phyloP scores from a whole-genome alignment of 108 stramenopile species.

The Discostella stelligeroides region DNA sequence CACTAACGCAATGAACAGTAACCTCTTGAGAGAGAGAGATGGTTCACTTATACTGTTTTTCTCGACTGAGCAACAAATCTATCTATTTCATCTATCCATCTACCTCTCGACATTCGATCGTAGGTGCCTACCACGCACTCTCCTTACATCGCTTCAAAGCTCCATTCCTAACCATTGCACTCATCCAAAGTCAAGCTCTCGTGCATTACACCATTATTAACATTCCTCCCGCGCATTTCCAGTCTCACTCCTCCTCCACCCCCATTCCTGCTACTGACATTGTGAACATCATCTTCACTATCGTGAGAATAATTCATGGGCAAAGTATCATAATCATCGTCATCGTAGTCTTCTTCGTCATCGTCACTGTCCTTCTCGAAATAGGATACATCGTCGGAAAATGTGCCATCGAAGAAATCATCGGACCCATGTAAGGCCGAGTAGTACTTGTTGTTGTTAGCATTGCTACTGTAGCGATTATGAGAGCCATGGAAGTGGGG shows the following conservation, averaged over 20 bases:
- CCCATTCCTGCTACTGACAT: too few relatives aligned
- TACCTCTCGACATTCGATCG: background rate
- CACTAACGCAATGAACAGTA: too few relatives aligned
- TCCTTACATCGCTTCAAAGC: background rate
- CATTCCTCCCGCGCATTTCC: conserved; percentile 2
- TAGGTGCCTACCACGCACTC: background rate
- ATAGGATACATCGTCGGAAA: conserved; percentile 46
- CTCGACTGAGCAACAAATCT: too few relatives aligned
- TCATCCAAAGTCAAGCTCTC: conserved; percentile 9
- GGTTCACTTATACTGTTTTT: too few relatives aligned
- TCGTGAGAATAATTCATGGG: background rate
- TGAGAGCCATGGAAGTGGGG: too few relatives aligned
- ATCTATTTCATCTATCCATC: background rate
- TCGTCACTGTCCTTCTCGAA: conserved; percentile 35
- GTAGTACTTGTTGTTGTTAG: conserved; percentile 22
- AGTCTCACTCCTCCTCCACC: background rate
- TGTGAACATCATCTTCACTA: conserved; percentile 6
- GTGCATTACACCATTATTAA: background rate
- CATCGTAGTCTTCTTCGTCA: conserved; percentile 20
- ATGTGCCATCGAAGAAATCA: conserved; percentile 48
- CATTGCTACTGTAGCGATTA: background rate
- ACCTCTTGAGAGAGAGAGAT: too few relatives aligned
- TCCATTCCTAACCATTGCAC: conserved; percentile 3
- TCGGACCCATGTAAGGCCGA: conserved; percentile 29
- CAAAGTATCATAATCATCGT: conserved; percentile 14